A percentile compares a stretch with the other conserved stretches of the same genome.
Conservation (phyloP, 805 yeast genomes). For the Sugiyamaella qingdaonensis region DNA sequence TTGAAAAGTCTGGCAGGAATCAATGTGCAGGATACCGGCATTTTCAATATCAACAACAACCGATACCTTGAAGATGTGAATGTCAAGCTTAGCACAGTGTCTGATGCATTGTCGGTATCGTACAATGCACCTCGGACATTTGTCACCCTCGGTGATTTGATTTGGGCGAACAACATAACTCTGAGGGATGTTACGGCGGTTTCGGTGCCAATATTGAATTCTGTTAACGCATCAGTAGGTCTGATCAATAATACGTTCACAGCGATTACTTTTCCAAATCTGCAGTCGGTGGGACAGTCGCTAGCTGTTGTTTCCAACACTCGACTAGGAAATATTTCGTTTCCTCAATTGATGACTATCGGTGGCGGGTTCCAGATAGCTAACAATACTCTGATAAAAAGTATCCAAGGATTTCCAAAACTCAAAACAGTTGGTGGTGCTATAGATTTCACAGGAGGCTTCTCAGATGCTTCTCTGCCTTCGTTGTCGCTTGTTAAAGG, state of each 20-base stretch:
- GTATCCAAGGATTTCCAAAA: constrained; percentile 68
- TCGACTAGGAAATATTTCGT: constrained; percentile 62
- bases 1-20: constrained; percentile 38
- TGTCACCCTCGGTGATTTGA: constrained; percentile 46
- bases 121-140: constrained; percentile 80
- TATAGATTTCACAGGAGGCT: constrained; percentile 72
- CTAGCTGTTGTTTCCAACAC: constrained; percentile 71
- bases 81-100: constrained; percentile 66
- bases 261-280: constrained; percentile 37
- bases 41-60: constrained; percentile 83
- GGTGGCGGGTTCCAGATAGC: constrained; percentile 93
- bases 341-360: constrained; percentile 63
- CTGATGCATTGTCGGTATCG: constrained; percentile 71
- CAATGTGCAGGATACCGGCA: constrained; percentile 34
- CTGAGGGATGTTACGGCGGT: constrained; percentile 76
- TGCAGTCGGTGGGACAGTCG: constrained; percentile 72
- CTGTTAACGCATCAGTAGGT: constrained; percentile 78
- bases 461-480: constrained; percentile 73
- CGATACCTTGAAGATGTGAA: constrained; percentile 59
- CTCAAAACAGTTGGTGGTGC: constrained; percentile 85
- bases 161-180: constrained; percentile 84
- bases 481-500: constrained; percentile 77
- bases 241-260: constrained; percentile 65
- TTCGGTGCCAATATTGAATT: constrained; percentile 60
- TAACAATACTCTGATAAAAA: constrained; percentile 70